Base-by-base conservation (phyloP, 768 basidiomycete species). In the Lactarius deliciosus region DNA sequence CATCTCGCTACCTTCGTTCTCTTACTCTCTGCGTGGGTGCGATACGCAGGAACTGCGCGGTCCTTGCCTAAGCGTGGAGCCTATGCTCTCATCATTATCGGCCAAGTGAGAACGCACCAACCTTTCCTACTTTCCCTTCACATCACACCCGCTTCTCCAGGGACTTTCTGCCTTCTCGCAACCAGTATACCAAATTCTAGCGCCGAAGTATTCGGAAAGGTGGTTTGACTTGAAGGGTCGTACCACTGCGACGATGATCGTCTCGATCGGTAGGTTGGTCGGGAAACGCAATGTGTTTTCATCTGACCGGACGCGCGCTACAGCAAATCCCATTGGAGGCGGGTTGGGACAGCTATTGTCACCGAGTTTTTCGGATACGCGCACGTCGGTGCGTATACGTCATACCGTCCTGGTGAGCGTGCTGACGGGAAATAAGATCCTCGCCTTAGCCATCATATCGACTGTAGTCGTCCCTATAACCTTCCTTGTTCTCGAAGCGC, bases 161-260 rank as follows among this genome's bases (percentile, higher is more conserved):
- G 70, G 87, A 18, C 81, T 92, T 47, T 80, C 84, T 8, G 84
- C 84, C 1, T 75, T 91, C 56, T 79, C 89, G 2, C 89, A 91
- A 72, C 86, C 91, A 3, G 78, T 87, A 16, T 93, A 85, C 75
- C 91, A 91, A 76, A 83, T 94, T 30, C 77, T 93, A 10, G 89
- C 89, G 6, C 90, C 92, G 1, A 87, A 84, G 61, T 94, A 89
- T 75, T 92, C 92, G 0, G 90, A 94, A 73, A 84, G 77, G 38
- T 94, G 92, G 92, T 94, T 94, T 72, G 86, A 89, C 67, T 76
- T 92, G 57, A 79, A 83, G 65, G 86, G 88, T 16, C 81, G 92
- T 50, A 92, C 89, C 2, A 93, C 92, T 0, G 90, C 90, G 15
- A 94, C 85, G n/a, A 85, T 85, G 83, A 56, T 82, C 43, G 78